Conservation (phyloP, 2,329 filamentous ascomycete species). For the Graphilbum sp. region DNA sequence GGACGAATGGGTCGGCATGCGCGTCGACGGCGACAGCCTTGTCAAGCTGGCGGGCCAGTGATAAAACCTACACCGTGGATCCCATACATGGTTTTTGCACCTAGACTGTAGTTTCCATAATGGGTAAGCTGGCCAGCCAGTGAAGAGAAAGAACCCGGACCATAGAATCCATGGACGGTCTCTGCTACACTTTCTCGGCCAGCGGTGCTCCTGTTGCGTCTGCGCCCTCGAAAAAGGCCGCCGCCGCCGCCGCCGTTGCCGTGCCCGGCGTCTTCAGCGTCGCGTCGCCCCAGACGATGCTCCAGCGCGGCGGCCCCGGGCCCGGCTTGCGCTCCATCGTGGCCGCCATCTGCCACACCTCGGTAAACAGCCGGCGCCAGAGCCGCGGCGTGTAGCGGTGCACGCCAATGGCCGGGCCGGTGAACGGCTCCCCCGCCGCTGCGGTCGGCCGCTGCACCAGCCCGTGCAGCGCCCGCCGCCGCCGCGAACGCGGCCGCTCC, state of each 20-base stretch:
- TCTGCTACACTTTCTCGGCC: no score
- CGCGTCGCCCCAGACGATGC: conserved; percentile 29
- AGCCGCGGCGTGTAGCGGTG: conserved; percentile 22
- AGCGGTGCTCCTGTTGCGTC: no score
- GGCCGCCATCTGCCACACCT: conserved; percentile 27
- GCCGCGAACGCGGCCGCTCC: conserved; percentile 21
- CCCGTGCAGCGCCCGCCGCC: conserved; percentile 16
- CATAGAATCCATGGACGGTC: no score
- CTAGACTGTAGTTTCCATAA: no score
- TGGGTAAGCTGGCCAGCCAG: no score
- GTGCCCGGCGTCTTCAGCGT: conserved; percentile 13
- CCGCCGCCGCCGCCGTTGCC: conserved; percentile 18
- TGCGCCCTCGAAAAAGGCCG: conserved; percentile 32
- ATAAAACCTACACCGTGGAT: no score
- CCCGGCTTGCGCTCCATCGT: conserved; percentile 19
- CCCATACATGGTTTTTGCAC: no score
- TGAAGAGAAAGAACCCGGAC: no score
- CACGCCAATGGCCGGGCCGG: conserved; percentile 16
- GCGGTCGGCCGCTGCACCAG: conserved; percentile 15
- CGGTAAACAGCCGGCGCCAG: conserved; percentile 30
- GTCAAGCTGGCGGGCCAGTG: conserved; percentile 32
- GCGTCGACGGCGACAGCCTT: conserved; percentile 52
- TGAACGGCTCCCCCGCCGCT: conserved; percentile 11
- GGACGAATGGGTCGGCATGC: conserved; percentile 60
- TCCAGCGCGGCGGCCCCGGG: conserved; percentile 9